phyloP scores from a whole-genome alignment of 139 green algal species.

The Trebouxia sp. region DNA sequence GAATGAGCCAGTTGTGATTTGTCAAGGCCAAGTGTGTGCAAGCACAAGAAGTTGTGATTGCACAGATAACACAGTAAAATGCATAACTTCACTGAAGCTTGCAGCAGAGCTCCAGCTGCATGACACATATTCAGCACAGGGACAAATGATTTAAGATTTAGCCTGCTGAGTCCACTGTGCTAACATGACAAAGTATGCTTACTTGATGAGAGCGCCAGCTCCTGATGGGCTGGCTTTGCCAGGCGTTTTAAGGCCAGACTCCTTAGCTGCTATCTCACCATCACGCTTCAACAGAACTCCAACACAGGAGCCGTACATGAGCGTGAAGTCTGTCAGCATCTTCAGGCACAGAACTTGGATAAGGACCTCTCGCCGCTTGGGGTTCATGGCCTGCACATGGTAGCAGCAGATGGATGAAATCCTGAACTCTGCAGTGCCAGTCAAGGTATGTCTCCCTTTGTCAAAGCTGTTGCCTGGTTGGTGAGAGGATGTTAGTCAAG shows the following conservation, averaged over 20 bases:
- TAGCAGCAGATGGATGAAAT: neutral
- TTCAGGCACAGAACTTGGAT: slow-evolving; percentile 72
- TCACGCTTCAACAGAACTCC: slow-evolving; percentile 82
- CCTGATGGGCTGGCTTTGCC: neutral
- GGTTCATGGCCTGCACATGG: slow-evolving; percentile 35
- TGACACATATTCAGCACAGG: neutral
- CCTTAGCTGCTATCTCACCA: slow-evolving; percentile 43
- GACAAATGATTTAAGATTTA: no score
- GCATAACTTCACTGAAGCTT: no score
- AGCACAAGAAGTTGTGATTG: no score
- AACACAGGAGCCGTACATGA: slow-evolving; percentile 75
- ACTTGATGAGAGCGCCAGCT: slow-evolving; percentile 33
- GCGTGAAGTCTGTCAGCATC: slow-evolving; percentile 84
- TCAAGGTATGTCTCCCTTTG: no score
- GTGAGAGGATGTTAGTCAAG: no score
- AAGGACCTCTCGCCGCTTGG: slow-evolving; percentile 33
- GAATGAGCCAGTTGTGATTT: no score
- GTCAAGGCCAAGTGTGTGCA: no score
- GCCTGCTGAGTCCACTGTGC: no score
- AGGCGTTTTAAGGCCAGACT: slow-evolving; percentile 28
- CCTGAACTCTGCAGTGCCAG: no score
- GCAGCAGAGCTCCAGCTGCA: no score
- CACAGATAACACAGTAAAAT: no score
- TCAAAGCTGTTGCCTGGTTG: no score
- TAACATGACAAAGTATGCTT: neutral